Evolutionary conservation across 768 basidiomycete genomes (phyloP).

Genomic region (Hortiboletus flavorubellus): DNA sequence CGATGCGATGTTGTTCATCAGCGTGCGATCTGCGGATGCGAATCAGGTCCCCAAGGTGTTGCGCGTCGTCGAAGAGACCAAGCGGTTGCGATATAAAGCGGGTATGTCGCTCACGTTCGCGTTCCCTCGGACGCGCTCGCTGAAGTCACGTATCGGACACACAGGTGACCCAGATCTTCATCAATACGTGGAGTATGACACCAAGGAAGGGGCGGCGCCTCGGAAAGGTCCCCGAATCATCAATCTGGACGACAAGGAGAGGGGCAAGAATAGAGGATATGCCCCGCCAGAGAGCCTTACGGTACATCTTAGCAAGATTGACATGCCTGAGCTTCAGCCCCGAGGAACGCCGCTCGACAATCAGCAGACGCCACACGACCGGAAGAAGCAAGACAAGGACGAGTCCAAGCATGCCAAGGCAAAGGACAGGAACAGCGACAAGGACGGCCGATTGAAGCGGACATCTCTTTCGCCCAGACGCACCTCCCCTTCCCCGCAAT

Average conservation of each 20-base stretch:
- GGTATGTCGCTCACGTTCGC: conserved; percentile 37
- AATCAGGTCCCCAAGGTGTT: conserved; percentile 74
- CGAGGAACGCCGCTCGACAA: neutral
- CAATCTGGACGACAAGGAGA: conserved; percentile 50
- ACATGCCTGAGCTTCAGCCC: conserved; percentile 71
- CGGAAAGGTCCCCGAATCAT: conserved; percentile 66
- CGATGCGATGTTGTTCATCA: conserved; percentile 77
- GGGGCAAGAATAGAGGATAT: conserved; percentile 49
- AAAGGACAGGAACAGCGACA: conserved; percentile 40
- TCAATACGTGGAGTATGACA: conserved; percentile 76
- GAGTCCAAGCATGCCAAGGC: conserved; percentile 24
- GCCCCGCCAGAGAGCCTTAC: conserved; percentile 63
- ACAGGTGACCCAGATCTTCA: conserved; percentile 59
- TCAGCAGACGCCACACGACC: neutral
- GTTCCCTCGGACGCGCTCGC: neutral
- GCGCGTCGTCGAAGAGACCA: conserved; percentile 75
- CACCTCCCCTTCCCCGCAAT: conserved; percentile 14
- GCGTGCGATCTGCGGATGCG: conserved; percentile 59
- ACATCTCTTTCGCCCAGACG: neutral
- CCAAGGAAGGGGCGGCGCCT: conserved; percentile 27
- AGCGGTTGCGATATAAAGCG: conserved; percentile 71
- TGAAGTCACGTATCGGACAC: conserved; percentile 34
- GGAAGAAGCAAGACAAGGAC: conserved; percentile 13
- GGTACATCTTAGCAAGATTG: conserved; percentile 81
- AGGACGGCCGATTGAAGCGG: conserved; percentile 1